Base-by-base conservation (phyloP, 1,139 yeast genomes). In the Saccharomycopsis phalli region DNA sequence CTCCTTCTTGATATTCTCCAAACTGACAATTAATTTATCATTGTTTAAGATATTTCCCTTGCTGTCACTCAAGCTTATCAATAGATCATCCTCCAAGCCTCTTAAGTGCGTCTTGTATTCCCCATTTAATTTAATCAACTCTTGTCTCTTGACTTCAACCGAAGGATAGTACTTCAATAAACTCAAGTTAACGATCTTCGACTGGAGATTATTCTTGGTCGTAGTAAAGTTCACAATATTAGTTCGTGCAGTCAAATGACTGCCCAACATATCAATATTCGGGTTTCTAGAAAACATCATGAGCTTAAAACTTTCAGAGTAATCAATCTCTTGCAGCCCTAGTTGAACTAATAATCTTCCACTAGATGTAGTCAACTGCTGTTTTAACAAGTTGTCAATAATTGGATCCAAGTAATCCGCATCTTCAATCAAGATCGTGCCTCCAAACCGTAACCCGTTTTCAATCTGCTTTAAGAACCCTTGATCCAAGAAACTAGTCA, bases 401-500 rank as follows among this genome's bases (percentile, higher is more conserved):
- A 82, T 61, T 0, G 96, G 94, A 55, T 88, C 91, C 53, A 74
- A 76, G 50, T 69, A 63, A 53, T 88, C 96, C 2, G 88, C 86
- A 58, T 88, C 93, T 50, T 74, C 76, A 23, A 88, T 69, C 10
- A 88, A 55, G 7, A 88, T 62, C 0, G 71, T 54, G 3, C 86
- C 87, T 6, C 98, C 97, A 64, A 88, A 88, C 47, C 93, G 65
- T 21, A 88, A 57, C 0, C 94, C 79, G 53, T 86, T 81, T 54
- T 86, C 95, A 20, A 88, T 58, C 40, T 76, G 82, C 51, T 75
- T 80, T 3, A 71, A 56, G 55, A 80, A 82, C 0, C 80, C 72
- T n/a, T 70, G 72, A 51, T 81, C 84, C 40, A 81, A 57, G 53
- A 87, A 88, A 50, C 93, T 82, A 0, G 95, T 73, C 0, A 74